Percentiles rank a stretch among this genome's conserved stretches.
These are phyloP conservation scores for Talaromyces islandicus DNA, from an alignment of 2,329 filamentous ascomycete genomes.

Conservation along the genomic window DNA sequence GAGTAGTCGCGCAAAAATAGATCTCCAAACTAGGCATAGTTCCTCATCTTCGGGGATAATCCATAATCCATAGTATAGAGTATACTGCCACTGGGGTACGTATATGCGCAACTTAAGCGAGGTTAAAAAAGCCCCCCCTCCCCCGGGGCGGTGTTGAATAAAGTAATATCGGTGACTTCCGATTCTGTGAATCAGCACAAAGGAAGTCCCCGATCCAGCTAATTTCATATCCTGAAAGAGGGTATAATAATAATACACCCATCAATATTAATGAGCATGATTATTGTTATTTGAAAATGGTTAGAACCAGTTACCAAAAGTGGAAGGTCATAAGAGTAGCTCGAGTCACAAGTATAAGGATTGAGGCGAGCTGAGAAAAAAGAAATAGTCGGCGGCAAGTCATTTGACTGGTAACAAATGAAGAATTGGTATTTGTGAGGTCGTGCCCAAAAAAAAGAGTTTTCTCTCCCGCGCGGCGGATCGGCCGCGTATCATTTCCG, in stretches of 20 bases:
- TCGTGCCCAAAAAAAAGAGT: neutral
- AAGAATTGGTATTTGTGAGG: neutral
- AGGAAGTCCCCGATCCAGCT: neutral
- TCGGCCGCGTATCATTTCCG: neutral
- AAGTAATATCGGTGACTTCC: neutral
- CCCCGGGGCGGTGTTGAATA: no score
- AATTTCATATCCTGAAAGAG: neutral
- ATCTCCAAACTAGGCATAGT: neutral
- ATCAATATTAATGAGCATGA: neutral
- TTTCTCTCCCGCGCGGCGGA: neutral
- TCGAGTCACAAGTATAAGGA: neutral
- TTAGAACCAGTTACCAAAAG: neutral
- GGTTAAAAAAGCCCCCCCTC: no score
- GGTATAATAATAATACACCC: neutral
- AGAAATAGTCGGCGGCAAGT: neutral
- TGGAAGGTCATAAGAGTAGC: neutral
- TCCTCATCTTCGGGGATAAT: neutral
- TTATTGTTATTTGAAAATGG: no score
- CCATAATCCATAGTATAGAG: neutral
- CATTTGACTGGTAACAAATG: conserved; percentile 1
- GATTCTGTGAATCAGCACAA: neutral
- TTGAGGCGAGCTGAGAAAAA: neutral
- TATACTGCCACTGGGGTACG: neutral
- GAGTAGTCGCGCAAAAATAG: neutral
- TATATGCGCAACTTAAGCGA: neutral